Conservation (phyloP, 108 stramenopile species). For the Schizochytrium sp. region DNA sequence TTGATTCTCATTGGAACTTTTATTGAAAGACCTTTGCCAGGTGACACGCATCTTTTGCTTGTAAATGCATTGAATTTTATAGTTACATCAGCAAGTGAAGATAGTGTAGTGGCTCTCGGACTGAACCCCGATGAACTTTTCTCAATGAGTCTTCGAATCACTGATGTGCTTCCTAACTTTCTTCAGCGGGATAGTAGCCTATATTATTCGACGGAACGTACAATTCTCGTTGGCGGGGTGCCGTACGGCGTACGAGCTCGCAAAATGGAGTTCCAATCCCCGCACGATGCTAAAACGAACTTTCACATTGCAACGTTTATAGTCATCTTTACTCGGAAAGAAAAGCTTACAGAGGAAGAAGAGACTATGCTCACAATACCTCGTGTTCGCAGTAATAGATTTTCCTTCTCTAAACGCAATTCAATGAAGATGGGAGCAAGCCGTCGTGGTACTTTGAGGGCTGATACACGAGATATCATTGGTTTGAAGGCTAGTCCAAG, state of each 20-base stretch:
- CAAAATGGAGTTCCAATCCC: background rate
- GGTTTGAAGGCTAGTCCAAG: too few relatives aligned
- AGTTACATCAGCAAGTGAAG: background rate
- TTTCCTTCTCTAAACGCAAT: background rate
- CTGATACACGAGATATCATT: too few relatives aligned
- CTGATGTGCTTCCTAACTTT: constrained; percentile 17
- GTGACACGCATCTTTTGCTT: background rate
- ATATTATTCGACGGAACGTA: background rate
- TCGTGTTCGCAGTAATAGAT: background rate
- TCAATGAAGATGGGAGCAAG: too few relatives aligned
- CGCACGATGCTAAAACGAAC: background rate
- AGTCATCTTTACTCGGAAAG: background rate
- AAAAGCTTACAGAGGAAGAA: background rate
- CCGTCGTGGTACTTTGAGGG: too few relatives aligned
- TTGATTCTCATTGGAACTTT: constrained; percentile 38
- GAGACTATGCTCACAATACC: background rate
- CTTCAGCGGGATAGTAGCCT: background rate
- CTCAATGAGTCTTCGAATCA: background rate
- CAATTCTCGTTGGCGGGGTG: background rate
- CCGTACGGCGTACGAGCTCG: constrained; percentile 7
- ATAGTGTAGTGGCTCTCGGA: background rate
- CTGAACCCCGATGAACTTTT: background rate
- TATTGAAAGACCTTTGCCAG: background rate
- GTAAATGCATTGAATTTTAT: background rate
- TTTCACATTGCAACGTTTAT: background rate